Evolutionary conservation across 768 basidiomycete genomes (phyloP), one percentile per base, ranked within the genome.

Genomic region (Mycena metata): DNA sequence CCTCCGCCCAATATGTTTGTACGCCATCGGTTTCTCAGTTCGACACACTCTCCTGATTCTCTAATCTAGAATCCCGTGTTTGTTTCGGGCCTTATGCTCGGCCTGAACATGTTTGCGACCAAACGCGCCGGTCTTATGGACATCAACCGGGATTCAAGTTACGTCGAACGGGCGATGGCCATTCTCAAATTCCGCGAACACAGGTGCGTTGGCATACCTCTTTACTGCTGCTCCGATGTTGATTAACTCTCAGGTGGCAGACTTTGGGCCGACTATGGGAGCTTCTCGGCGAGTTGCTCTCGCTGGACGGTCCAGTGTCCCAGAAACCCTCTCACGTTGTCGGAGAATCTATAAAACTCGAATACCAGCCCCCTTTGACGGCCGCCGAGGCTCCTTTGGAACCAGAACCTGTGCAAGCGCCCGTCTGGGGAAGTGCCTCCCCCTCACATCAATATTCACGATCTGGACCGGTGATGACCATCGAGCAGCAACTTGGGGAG

Each of bases 271-370:
- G n/a, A n/a, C n/a, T n/a, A n/a, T n/a, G n/a, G n/a, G n/a, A 67
- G 13, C 11, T 72, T 10, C 57, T 67, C 5, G 60, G 62, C 13
- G 66, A 67, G 54, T 52, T 68, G 7, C n/a, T n/a, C n/a, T n/a
- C n/a, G n/a, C 43, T 61, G 56, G 69, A 70, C 13, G 52, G 50
- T 5, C 61, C 65, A 3, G 35, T 45, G 24, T 19, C 41, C 6
- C 19, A 16, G 54, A 46, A 30, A 35, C n/a, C 35, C 16, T 54
- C 26, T 5, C n/a, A 12, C n/a, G 52, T 2, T n/a, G 52, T 35
- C n/a, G 35, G 33, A 17, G 12, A 30, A 5, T n/a, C 51, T 33
- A 12, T 26, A n/a, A 7, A 30, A 30, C 5, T 11, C 2, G 2
- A 39, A 39, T 39, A 4, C 10, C 39, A 39, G 39, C 11, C 2